A percentile compares a stretch with the other conserved stretches of the same genome.
phyloP scores from a whole-genome alignment of 331 rosid genomes.

The Malus hybrid region DNA sequence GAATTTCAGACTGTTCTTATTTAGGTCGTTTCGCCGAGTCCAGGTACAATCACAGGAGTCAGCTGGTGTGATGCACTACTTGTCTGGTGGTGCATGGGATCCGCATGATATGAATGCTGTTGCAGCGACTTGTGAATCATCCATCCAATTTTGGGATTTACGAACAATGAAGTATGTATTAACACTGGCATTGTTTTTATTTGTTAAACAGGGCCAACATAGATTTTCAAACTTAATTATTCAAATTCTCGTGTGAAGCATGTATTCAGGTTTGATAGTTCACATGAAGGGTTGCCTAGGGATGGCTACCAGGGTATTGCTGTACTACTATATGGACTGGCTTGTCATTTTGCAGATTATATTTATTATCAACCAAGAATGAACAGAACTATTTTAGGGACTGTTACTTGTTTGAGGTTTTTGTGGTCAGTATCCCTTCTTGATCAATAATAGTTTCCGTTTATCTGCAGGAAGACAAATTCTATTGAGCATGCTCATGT shows the following conservation, averaged over 20 bases:
- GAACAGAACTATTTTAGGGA: background rate
- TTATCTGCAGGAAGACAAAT: constrained; percentile 69
- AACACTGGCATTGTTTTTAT: background rate
- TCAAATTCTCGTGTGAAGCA: background rate
- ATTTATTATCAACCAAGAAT: background rate
- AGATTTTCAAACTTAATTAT: background rate
- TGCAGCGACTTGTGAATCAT: constrained; percentile 79
- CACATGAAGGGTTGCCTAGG: background rate
- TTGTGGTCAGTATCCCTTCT: background rate
- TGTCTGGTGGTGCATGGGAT: constrained; percentile 98
- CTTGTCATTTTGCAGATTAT: background rate
- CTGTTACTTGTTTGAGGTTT: background rate
- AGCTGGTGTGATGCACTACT: constrained; percentile 74
- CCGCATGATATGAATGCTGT: constrained; percentile 90
- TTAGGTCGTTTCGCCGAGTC: constrained; percentile 12
- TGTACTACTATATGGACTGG: background rate
- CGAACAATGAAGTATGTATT: constrained; percentile 82
- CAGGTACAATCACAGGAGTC: constrained; percentile 90
- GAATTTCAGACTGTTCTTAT: constrained; percentile 13
- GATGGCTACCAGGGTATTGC: background rate
- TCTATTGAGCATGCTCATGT: constrained; percentile 81
- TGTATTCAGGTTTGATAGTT: background rate
- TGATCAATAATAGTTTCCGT: background rate
- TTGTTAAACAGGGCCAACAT: background rate
- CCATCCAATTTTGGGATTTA: constrained; percentile 86